Conservation (phyloP, 768 basidiomycete genomes). For the Termitomyces sp. region DNA sequence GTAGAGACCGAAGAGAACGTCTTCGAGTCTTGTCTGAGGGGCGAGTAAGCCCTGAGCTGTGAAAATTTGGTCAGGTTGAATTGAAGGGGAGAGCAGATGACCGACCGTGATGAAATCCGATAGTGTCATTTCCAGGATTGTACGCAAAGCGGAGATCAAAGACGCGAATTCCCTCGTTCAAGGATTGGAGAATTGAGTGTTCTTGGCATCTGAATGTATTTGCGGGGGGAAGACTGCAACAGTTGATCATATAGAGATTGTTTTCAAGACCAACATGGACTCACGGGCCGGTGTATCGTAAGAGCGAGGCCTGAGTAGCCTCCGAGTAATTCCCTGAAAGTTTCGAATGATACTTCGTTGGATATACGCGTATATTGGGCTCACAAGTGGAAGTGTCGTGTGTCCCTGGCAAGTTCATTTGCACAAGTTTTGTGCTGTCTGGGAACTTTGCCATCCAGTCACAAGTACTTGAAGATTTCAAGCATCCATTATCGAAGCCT, state of each 20-base stretch:
- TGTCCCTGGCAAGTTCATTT: conserved; percentile 48
- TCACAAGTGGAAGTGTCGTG: conserved; percentile 45
- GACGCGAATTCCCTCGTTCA: conserved; percentile 44
- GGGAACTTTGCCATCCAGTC: conserved; percentile 41
- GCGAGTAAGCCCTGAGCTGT: conserved; percentile 35
- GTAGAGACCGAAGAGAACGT: conserved; percentile 47
- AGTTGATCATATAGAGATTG: background rate
- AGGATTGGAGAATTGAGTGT: conserved; percentile 36
- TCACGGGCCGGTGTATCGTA: conserved; percentile 39
- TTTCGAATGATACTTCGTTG: background rate
- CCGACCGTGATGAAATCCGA: conserved; percentile 44
- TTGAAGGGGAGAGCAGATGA: background rate
- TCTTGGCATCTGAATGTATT: conserved; percentile 36
- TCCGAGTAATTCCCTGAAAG: conserved; percentile 38
- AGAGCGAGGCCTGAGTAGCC: conserved; percentile 32
- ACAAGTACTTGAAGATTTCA: conserved; percentile 26
- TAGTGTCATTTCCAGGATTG: conserved; percentile 44
- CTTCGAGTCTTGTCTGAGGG: conserved; percentile 39
- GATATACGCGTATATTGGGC: background rate
- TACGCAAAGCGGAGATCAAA: conserved; percentile 44
- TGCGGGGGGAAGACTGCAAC: conserved; percentile 26
- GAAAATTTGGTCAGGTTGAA: background rate
- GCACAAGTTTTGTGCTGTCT: conserved; percentile 35
- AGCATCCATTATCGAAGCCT: conserved; percentile 31
- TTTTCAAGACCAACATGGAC: conserved; percentile 6